These are phyloP conservation scores for Xylaria multiplex DNA, from an alignment of 2,329 filamentous ascomycete genomes.

Conservation along the genomic window DNA sequence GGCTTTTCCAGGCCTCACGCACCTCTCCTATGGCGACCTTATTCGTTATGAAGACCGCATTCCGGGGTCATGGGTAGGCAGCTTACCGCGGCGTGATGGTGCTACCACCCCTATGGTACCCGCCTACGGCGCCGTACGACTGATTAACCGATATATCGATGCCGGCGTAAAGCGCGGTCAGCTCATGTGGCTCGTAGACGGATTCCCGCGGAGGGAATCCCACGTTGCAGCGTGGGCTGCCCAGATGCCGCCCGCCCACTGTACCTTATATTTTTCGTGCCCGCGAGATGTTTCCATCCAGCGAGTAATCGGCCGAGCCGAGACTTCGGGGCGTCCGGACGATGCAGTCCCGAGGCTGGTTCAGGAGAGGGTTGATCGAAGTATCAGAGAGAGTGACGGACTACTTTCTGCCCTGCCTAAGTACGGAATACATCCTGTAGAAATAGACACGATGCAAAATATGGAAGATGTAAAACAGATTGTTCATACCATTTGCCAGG, in stretches of 20 bases:
- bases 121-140: conserved; percentile 24
- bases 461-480: too few relatives aligned
- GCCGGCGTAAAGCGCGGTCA: conserved; percentile 30
- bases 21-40: conserved; percentile 44
- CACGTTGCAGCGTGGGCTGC: conserved; percentile 35
- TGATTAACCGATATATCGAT: conserved; percentile 36
- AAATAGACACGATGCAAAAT: too few relatives aligned
- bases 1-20: conserved; percentile 34
- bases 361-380: conserved; percentile 32
- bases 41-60: conserved; percentile 37
- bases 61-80: conserved; percentile 41
- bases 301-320: conserved; percentile 33
- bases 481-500: too few relatives aligned
- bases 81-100: conserved; percentile 33
- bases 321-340: conserved; percentile 35
- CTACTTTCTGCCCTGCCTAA: too few relatives aligned
- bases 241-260: conserved; percentile 28
- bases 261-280: conserved; percentile 15
- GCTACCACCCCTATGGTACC: conserved; percentile 33
- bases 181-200: conserved; percentile 39
- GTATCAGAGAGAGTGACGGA: not conserved
- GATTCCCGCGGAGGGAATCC: conserved; percentile 36
- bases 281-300: conserved; percentile 17
- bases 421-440: too few relatives aligned
- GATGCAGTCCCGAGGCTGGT: conserved; percentile 29